phyloP scores from a whole-genome alignment of 768 basidiomycete genomes.

The Trametes sanguinea region DNA sequence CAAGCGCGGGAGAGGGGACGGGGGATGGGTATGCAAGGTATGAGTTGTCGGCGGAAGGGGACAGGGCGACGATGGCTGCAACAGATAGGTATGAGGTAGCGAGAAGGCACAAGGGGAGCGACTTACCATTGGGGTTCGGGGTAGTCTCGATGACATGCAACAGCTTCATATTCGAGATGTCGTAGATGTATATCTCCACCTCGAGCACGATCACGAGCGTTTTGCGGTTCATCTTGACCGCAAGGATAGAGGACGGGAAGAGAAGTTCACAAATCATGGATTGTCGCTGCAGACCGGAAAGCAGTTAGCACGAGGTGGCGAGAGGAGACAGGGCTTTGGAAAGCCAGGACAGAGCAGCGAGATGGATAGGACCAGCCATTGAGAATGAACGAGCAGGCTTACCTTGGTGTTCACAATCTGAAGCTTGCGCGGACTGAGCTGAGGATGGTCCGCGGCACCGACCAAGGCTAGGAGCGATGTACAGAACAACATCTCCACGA shows the following conservation, averaged over 20 bases:
- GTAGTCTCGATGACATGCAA: conserved; percentile 97
- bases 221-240: conserved; percentile 98
- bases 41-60: conserved; percentile 89
- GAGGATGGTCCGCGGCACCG: conserved; percentile 90
- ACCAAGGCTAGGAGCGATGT: conserved; percentile 97
- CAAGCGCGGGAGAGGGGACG: conserved; percentile 75
- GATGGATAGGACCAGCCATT: not conserved
- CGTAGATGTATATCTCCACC: conserved; percentile 98
- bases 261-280: conserved; percentile 98
- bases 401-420: conserved; percentile 99
- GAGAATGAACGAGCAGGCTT: conserved; percentile 19
- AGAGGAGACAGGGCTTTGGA: not conserved
- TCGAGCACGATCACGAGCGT: conserved; percentile 95
- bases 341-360: not conserved
- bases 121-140: conserved; percentile 88
- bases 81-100: conserved; percentile 1
- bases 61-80: conserved; percentile 90
- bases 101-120: not conserved
- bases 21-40: conserved; percentile 97
- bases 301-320: not conserved
- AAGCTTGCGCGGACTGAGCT: conserved; percentile 87
- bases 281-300: conserved; percentile 65
- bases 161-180: conserved; percentile 97
- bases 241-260: conserved; percentile 93
- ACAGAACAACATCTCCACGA: conserved; percentile 99